Evolutionary conservation across 2,329 filamentous ascomycete genomes (phyloP), one percentile per base, ranked within the genome.

Genomic region (Cytospora schulzeri): DNA sequence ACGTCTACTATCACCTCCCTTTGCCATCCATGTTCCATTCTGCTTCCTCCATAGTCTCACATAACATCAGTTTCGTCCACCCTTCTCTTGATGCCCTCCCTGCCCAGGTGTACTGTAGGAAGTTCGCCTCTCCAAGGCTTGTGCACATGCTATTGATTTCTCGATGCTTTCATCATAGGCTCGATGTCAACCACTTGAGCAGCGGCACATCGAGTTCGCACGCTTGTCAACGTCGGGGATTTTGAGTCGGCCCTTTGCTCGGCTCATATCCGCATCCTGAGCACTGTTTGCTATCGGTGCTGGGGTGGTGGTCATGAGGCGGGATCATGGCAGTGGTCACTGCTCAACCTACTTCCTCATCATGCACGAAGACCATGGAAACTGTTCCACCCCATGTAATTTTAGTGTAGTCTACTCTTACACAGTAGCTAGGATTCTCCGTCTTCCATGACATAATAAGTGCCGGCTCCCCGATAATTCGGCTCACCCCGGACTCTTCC

Each of bases 211-310:
- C 38, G 38, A 19, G 52, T 56, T 26, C 22, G 38, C 24, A 62
- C 4, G 8, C 17, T 35, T 6, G 1, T 41, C 41, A n/a, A 48
- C 28, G 41, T 54, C 38, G 15, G 12, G 22, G 14, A 4, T 15
- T 19, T 38, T 35, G 60, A 56, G 15, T 62, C 60, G 60, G 60
- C 52, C 60, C 60, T 51, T 62, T 62, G 48, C 29, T 35, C 41
- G 60, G 60, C 29, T 53, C 41, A 50, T 12, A 38, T 22, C 9
- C 19, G 22, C 52, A 28, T 38, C 52, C 41, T 41, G 52, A 50
- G 60, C 29, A 53, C 28, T 56, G 41, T 31, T 31, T 50, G 52
- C 60, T 45, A 38, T 62, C 29, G 58, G 26, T 57, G n/a, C 60
- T 28, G 7, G 59, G 38, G 17, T 22, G 19, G 31, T 35, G n/a